These are phyloP conservation scores for Trichoderma sp. DNA, from an alignment of 2,329 filamentous ascomycete genomes.

Conservation along the genomic window DNA sequence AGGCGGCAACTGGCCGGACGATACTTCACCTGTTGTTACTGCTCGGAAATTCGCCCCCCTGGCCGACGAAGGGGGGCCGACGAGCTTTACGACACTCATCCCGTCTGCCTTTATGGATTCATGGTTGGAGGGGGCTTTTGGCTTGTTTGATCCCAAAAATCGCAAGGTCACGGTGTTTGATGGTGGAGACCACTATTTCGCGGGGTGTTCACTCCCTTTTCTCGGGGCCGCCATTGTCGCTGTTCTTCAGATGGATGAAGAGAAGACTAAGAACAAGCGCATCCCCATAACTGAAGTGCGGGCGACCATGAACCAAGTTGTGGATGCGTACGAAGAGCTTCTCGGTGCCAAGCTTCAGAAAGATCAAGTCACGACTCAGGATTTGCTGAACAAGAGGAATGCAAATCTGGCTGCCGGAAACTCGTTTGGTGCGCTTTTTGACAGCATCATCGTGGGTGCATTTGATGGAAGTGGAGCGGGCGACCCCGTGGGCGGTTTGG, in stretches of 20 bases:
- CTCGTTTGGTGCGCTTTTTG: background rate
- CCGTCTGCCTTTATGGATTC: constrained; percentile 19
- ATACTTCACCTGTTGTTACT: background rate
- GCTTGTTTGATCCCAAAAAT: background rate
- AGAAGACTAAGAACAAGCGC: constrained; percentile 20
- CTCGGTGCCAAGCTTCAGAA: background rate
- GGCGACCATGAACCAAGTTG: constrained; percentile 2
- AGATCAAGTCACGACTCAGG: background rate
- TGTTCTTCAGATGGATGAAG: constrained; percentile 21
- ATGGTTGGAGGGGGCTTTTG: constrained; percentile 17
- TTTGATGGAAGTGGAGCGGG: background rate
- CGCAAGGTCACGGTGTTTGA: background rate
- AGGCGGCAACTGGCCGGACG: constrained; percentile 18
- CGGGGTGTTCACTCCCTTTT: background rate
- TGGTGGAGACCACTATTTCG: background rate
- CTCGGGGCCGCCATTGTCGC: constrained; percentile 1
- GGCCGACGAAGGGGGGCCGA: constrained; percentile 10
- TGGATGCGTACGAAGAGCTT: background rate
- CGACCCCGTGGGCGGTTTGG: background rate
- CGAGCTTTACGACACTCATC: constrained; percentile 22
- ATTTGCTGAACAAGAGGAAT: background rate
- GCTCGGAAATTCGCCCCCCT: constrained; percentile 7
- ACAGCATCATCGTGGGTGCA: background rate
- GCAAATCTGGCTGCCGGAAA: background rate
- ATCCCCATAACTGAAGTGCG: constrained; percentile 11